Conservation (phyloP, 2,329 filamentous ascomycete genomes). For the Diplocarpon mali region DNA sequence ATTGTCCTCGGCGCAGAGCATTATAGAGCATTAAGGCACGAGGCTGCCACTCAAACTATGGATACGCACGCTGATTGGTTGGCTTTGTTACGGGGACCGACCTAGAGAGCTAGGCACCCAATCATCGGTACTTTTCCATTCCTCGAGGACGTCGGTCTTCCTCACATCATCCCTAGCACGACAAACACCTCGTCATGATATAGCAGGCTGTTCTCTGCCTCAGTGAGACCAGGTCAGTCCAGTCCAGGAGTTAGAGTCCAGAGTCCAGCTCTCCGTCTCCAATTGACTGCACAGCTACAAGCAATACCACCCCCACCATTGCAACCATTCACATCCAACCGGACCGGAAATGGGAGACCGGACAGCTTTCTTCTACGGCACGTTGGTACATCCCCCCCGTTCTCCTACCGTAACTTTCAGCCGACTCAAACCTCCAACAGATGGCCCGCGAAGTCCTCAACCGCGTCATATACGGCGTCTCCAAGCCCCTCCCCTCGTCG, state of each 20-base stretch:
- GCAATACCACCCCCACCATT: too few relatives aligned
- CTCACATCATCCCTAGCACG: neutral
- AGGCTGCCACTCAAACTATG: too few relatives aligned
- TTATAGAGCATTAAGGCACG: too few relatives aligned
- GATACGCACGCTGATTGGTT: too few relatives aligned
- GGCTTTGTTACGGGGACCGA: too few relatives aligned
- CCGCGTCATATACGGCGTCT: conserved; percentile 55
- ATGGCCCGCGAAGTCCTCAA: conserved; percentile 86
- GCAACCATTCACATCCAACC: too few relatives aligned
- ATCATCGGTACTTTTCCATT: neutral
- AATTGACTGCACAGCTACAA: too few relatives aligned
- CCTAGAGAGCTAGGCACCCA: too few relatives aligned
- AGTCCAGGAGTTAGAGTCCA: neutral
- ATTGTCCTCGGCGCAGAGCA: too few relatives aligned
- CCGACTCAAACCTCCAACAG: conserved; percentile 18
- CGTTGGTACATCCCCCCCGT: neutral
- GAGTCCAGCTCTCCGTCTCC: too few relatives aligned
- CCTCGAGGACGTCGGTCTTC: neutral
- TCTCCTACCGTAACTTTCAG: neutral
- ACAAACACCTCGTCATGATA: conserved; percentile 2
- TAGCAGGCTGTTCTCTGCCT: neutral
- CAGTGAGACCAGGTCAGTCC: too few relatives aligned
- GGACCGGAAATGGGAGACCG: conserved; percentile 9
- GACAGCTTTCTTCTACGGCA: conserved; percentile 21
- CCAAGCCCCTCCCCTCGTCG: conserved; percentile 19